Evolutionary conservation across 23 red algal species (phyloP), one percentile per base, ranked within the genome.

Genomic region (Gracilaria gracilis): DNA sequence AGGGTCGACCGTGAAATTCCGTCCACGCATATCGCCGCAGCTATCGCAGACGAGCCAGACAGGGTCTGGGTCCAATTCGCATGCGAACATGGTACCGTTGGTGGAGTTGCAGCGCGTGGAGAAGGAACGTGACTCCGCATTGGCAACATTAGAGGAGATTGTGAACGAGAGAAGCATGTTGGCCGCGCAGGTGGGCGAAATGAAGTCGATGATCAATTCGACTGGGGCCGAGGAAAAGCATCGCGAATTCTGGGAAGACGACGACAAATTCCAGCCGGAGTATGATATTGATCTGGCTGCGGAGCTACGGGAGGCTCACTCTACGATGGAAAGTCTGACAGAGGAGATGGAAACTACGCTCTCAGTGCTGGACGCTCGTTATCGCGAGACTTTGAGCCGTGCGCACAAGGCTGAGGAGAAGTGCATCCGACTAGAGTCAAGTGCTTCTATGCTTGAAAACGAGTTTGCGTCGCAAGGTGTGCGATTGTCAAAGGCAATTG

Each of bases 161-260:
- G 61, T 92, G 7, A 92, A 92, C 69, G 88, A 92, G 77, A 54
- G 88, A 39, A 92, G 88, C 38, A 82, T 83, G 88, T 29, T 92
- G 42, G 88, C 88, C 3, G 76, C 75, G 32, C 88, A 92, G 54
- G 61, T 92, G 8, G 29, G 61, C 25, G 76, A 92, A 34, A 92
- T 92, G 88, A 88, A 76, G 38, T 66, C 66, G 1, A 88, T 67
- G 49, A 49, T 76, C 6, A 54, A 17, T 4, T 50, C 66, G 12
- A 83, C 34, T 61, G 72, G 61, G 4, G 55, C 50, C 14, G 57
- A 49, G 16, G 55, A 38, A 20, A 65, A 69, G 24, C 62, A 67
- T 46, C 62, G 86, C 47, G 49, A 67, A 11, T 49, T 51, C 55
- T 74, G 42, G 37, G 75, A 54, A 46, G 72, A 38, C 38, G 75